Evolutionary conservation across 352 stramenopile genomes (phyloP).

Genomic region (Pythium myriotylum): DNA sequence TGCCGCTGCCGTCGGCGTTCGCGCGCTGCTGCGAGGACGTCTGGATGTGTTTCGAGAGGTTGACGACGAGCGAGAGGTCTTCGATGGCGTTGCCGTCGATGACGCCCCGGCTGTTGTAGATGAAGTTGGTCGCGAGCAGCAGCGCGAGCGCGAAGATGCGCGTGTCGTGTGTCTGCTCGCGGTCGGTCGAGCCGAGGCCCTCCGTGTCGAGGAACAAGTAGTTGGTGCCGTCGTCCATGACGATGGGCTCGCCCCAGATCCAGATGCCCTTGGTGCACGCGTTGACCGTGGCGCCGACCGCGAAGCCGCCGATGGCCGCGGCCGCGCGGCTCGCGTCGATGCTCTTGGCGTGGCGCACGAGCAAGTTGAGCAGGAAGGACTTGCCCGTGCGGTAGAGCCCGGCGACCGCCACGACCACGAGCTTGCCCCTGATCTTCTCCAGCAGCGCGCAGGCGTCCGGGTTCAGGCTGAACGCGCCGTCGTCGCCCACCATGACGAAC

Average conservation of each 20-base stretch:
- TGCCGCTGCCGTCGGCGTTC: slow-evolving; percentile 18
- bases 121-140: slow-evolving; percentile 84
- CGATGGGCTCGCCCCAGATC: slow-evolving; percentile 87
- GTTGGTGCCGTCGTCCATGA: slow-evolving; percentile 68
- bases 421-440: slow-evolving; percentile 69
- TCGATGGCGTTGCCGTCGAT: slow-evolving; percentile 91
- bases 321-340: slow-evolving; percentile 26
- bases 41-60: slow-evolving; percentile 91
- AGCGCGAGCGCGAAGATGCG: slow-evolving; percentile 90
- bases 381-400: slow-evolving; percentile 91
- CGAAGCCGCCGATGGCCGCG: slow-evolving; percentile 52
- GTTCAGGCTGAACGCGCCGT: slow-evolving; percentile 80
- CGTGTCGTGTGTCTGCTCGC: slow-evolving; percentile 88
- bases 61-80: slow-evolving; percentile 90
- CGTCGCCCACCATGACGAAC: slow-evolving; percentile 81
- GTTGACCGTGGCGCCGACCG: slow-evolving; percentile 84
- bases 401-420: slow-evolving; percentile 87
- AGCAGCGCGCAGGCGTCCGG: slow-evolving; percentile 70
- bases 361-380: slow-evolving; percentile 88
- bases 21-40: slow-evolving; percentile 48
- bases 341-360: slow-evolving; percentile 62
- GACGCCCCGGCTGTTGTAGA: slow-evolving; percentile 91
- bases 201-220: slow-evolving; percentile 90
- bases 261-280: slow-evolving; percentile 92
- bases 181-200: slow-evolving; percentile 81